These are phyloP conservation scores for Acacia melanoxylon DNA, from an alignment of 306 rosid species.

Conservation along the genomic window DNA sequence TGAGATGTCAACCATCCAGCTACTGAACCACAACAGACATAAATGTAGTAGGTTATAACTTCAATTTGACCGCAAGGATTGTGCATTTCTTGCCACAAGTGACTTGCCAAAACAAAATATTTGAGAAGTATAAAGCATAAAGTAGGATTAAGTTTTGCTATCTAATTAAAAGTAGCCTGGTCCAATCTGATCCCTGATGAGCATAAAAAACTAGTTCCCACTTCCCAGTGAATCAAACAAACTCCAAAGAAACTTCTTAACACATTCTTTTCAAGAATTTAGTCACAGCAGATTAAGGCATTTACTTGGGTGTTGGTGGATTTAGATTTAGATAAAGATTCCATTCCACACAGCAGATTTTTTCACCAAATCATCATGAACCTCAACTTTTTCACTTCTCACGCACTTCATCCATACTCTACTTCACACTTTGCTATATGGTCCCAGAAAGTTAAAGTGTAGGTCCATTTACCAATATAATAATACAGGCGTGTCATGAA, in stretches of 20 bases:
- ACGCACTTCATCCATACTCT: neutral
- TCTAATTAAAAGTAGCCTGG: neutral
- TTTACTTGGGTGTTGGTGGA: neutral
- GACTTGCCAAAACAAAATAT: neutral
- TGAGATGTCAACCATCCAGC: neutral
- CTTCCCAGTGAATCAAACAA: neutral
- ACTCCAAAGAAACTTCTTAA: conserved; percentile 2
- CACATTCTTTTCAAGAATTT: neutral
- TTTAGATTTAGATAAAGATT: conserved; percentile 7
- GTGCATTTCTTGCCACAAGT: neutral
- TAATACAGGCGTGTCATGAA: neutral
- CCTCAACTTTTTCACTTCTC: neutral
- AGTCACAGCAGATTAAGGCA: neutral
- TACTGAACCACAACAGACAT: neutral
- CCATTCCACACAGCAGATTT: conserved; percentile 1
- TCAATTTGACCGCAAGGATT: conserved; percentile 1
- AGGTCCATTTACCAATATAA: neutral
- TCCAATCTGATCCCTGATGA: conserved; percentile 10
- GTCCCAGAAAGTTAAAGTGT: neutral
- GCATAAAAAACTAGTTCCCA: neutral
- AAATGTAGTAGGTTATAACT: neutral
- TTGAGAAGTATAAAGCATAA: neutral
- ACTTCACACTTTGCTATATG: neutral
- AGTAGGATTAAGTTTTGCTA: neutral
- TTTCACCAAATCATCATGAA: neutral